Evolutionary conservation across 1,139 yeast species (phyloP), one percentile per base, ranked within the genome.

Genomic region (Taiozyma sp.): DNA sequence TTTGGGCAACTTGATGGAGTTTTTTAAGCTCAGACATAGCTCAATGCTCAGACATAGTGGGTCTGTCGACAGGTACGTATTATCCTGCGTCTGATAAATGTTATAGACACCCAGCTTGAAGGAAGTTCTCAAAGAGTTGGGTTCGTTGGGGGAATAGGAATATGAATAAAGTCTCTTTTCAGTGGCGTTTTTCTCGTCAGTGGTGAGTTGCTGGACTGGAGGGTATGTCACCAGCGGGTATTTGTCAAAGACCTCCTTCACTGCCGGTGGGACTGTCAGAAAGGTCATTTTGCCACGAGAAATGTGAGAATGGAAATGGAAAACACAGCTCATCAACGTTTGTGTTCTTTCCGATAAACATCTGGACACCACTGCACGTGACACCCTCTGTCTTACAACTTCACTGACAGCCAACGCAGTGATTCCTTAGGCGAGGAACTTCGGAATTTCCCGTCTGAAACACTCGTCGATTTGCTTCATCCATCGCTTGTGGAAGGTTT

Each of bases 191-290:
- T 57, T 54, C 48, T 61, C 63, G 13, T 49, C 57, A 1, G 58
- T 50, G 2, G 63, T 53, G 38, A 52, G 49, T 43, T 58, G 63
- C 24, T 55, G 57, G 3, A 57, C 66, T 2, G 75, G 62, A 0
- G 78, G 73, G 48, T 72, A 66, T 12, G 70, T 66, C 24, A 54
- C 55, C 36, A 80, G 52, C 0, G 87, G 87, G 54, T 81, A 80
- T 5, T 69, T 58, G 49, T 79, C 81, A 56, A 81, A 81, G 5
- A 80, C 58, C 42, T 60, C 57, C 54, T 72, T 71, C 6, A 81
- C 60, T 1, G 74, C 67, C 13, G 52, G 62, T 0, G 87, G 87
- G 3, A 80, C 70, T 44, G 63, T 58, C 58, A 67, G 23, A 7
- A 45, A 10, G 5, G 50, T 19, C 4, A 43, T 23, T 53, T 50